Evolutionary conservation across 148 eudicot species (phyloP).

Genomic region (Hydrangea macrophylla): DNA sequence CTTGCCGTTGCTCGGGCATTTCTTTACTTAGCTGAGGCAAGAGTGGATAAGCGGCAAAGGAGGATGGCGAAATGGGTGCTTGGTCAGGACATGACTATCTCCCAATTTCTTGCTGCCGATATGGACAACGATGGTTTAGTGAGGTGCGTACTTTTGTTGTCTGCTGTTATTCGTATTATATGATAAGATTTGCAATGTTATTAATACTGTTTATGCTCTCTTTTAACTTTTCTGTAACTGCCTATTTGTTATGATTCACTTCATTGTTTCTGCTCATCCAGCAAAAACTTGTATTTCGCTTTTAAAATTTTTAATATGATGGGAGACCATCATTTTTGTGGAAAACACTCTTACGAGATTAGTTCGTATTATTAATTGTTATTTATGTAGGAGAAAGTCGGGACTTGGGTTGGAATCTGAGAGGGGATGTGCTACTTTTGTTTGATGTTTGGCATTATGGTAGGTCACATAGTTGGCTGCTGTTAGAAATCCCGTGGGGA

Average conservation of each 20-base stretch:
- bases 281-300: background rate
- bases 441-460: background rate
- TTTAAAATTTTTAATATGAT: background rate
- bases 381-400: background rate
- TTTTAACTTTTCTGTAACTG: too few relatives aligned
- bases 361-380: too few relatives aligned
- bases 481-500: background rate
- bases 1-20: constrained; percentile 97
- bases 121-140: constrained; percentile 90
- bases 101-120: constrained; percentile 94
- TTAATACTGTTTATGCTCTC: background rate
- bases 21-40: constrained; percentile 91
- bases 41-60: constrained; percentile 89
- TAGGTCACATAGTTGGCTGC: background rate
- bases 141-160: constrained; percentile 39
- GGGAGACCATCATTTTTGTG: background rate
- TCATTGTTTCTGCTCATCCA: too few relatives aligned
- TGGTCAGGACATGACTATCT: constrained; percentile 80
- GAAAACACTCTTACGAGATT: background rate
- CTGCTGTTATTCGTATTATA: background rate
- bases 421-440: background rate
- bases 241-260: background rate
- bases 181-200: background rate
- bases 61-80: constrained; percentile 87
- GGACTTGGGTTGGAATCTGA: background rate